Base-by-base conservation (phyloP, 805 yeast species). In the Spathaspora arborariae region DNA sequence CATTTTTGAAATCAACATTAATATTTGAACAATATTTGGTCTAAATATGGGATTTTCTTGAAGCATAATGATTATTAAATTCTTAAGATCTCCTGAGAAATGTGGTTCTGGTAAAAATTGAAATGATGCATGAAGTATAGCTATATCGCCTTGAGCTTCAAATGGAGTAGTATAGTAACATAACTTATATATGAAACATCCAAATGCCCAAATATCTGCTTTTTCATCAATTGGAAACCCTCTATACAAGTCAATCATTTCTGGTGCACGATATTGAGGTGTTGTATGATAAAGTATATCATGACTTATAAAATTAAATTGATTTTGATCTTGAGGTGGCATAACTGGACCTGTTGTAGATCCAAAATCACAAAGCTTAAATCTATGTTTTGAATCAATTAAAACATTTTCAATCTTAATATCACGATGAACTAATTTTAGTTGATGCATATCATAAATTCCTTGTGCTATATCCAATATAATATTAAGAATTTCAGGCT, bases 201-300 rank as follows among this genome's bases (percentile, higher is more conserved):
- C 99, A 41, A 92, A 69, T 0, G 99, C 99, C 99, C 99, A 92
- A 41, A 92, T 87, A 67, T 92, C 99, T 6, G 92, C 77, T 64
- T 89, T 89, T 57, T 91, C 95, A 64, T 92, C 94, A 36, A 92
- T 86, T 1, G 97, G 94, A 41, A 82, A 69, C 5, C 90, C 87
- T 41, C 89, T 73, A 61, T 85, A 84, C 20, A 91, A 74, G 65
- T 92, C 97, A 47, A 92, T 80, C 98, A 92, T 94, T 62, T 92
- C 99, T 0, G 99, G 99, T 0, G 95, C 76, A 52, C 99, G 74
- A 62, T 92, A 92, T 64, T 94, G 99, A 13, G 96, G 96, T 3
- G 99, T 92, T 0, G 99, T 92, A 60, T 92, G 96, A 52, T 84
- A 81, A 57, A 88, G 79, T 46, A 92, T 81, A 62, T 92, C 97